These are phyloP conservation scores for Pueraria montana DNA, from an alignment of 306 rosid genomes.

Conservation along the genomic window DNA sequence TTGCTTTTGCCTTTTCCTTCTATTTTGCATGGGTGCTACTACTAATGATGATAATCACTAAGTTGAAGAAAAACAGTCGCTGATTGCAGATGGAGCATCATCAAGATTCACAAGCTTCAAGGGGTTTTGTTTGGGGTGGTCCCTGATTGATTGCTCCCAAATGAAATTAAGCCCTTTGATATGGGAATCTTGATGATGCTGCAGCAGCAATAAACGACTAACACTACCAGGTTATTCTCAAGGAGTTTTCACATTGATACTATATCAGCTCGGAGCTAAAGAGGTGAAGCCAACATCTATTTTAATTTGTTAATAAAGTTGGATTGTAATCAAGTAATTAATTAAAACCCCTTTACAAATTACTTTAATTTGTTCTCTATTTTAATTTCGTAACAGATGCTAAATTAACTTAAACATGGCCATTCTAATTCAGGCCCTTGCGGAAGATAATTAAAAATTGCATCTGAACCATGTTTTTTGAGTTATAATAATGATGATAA, in stretches of 20 bases:
- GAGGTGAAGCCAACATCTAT: slow-evolving; percentile 46
- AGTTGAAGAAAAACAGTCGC: slow-evolving; percentile 48
- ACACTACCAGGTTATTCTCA: slow-evolving; percentile 28
- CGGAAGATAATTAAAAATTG: not conserved
- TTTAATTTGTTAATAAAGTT: not conserved
- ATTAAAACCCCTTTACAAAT: not conserved
- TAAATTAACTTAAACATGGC: not conserved
- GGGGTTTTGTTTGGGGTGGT: slow-evolving; percentile 44
- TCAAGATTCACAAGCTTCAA: slow-evolving; percentile 82
- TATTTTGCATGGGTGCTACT: slow-evolving; percentile 34
- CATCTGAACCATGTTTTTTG: slow-evolving; percentile 26
- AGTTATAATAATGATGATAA: not conserved
- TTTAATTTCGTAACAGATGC: not conserved
- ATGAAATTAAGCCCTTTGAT: slow-evolving; percentile 32
- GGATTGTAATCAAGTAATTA: not conserved
- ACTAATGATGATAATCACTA: not conserved
- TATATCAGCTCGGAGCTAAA: slow-evolving; percentile 22
- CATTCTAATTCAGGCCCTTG: not conserved
- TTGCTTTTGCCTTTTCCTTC: not conserved
- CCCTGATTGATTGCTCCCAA: slow-evolving; percentile 35
- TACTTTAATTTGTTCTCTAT: not conserved
- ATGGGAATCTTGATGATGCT: slow-evolving; percentile 98
- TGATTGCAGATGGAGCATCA: slow-evolving; percentile 79
- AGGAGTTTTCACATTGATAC: slow-evolving; percentile 26
- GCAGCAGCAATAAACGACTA: slow-evolving; percentile 81